Percentiles rank a stretch among this genome's conserved stretches.
Evolutionary conservation across 73 alveolate species (phyloP).

Genomic region (Tetrahymena thermophila): DNA sequence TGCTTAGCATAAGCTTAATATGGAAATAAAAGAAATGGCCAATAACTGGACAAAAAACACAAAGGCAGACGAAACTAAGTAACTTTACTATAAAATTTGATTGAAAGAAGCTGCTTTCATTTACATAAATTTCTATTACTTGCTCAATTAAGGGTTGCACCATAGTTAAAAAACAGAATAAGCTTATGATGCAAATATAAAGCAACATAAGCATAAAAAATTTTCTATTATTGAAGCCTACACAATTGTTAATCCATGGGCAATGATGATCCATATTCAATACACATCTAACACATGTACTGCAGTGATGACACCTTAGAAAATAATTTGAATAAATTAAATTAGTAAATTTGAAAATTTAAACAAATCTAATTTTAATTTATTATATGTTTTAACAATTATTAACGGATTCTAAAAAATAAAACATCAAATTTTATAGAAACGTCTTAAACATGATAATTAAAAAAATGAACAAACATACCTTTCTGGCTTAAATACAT

Average conservation of each 20-base stretch:
- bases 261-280: conserved; percentile 97
- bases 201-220: conserved; percentile 79
- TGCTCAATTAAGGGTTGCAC: neutral
- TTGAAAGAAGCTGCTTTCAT: neutral
- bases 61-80: conserved; percentile 2
- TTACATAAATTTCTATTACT: neutral
- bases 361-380: too few species aligned
- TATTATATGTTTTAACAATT: neutral
- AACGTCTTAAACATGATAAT: neutral
- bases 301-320: conserved; percentile 83
- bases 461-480: neutral
- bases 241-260: conserved; percentile 95
- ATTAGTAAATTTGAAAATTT: neutral
- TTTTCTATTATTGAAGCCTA: conserved; percentile 91
- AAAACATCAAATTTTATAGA: neutral
- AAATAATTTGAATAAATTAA: neutral
- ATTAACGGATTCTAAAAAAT: neutral
- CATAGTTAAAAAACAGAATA: conserved; percentile 24
- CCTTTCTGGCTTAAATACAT: conserved; percentile 91
- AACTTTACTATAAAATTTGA: neutral
- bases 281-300: conserved; percentile 93
- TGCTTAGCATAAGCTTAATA: conserved; percentile 40
- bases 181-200: conserved; percentile 55
- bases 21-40: conserved; percentile 57
- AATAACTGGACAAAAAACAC: conserved; percentile 45